Base-by-base conservation (phyloP, 2,329 filamentous ascomycete genomes). In the Claviceps humidiphila region DNA sequence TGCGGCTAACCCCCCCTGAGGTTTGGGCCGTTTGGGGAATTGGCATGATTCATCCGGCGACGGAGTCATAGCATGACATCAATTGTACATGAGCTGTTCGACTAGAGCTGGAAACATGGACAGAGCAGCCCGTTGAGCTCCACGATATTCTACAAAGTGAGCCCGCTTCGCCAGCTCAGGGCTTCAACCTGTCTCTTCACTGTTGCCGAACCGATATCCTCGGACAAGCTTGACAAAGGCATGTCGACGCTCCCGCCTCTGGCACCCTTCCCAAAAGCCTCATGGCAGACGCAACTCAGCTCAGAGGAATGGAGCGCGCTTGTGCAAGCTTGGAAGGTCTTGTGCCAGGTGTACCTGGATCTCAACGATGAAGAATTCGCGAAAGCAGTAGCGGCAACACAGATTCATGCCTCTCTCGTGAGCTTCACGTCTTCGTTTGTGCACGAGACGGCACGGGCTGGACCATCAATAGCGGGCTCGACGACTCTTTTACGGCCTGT, bases 301-400 rank as follows among this genome's bases (percentile, higher is more conserved):
- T 69, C 81, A 3, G 69, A 75, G 49, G 87, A 95, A 68, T 95
- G 89, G 89, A 75, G 84, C 57, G 74, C 78, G 37, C 89, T 85
- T 64, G 71, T 94, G 47, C 78, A 85, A 56, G 83, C 87, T 39
- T 96, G 89, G 89, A 70, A 82, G 17, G 71, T 79, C 11, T 74
- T 95, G 6, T 71, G 80, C 6, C 75, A 82, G 51, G 75, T 82
- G 2, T 79, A 89, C 56, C 66, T 93, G 34, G 73, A 76, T 14
- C 68, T 85, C 0, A 60, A 77, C 0, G 73, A 80, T 6, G 61
- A 73, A 1, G 70, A 80, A 0, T 85, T 93, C 55, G 58, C 64
- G 8, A 47, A 63, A 66, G 39, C 65, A 69, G 17, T 11, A 24
- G 20, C 41, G 16, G 22, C 65, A 69, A 26, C 79, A 8, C 58